Percentiles rank a stretch among this genome's conserved stretches.
phyloP scores from a whole-genome alignment of 352 stramenopile genomes.

The Phytophthora agathidicida region DNA sequence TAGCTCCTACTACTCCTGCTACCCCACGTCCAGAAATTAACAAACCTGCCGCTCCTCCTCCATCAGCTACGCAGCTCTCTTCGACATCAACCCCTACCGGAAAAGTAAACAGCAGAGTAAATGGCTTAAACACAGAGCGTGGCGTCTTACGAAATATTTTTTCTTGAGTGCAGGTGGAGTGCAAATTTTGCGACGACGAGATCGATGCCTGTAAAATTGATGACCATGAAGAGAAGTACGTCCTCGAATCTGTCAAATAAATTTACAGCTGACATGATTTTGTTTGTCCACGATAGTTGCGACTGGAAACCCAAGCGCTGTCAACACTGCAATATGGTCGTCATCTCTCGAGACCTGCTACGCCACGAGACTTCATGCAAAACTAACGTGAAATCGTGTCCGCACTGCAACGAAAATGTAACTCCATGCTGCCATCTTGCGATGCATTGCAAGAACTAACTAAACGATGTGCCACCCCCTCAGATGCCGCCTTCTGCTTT shows the following conservation, averaged over 20 bases:
- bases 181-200: constrained; percentile 85
- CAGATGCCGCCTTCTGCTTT: constrained; percentile 65
- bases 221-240: constrained; percentile 64
- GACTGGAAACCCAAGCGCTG: constrained; percentile 82
- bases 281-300: constrained; percentile 40
- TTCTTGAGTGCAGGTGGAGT: constrained; percentile 48
- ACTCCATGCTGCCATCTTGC: neutral
- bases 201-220: constrained; percentile 59
- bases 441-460: neutral
- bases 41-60: constrained; percentile 11
- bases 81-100: neutral
- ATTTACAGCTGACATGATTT: neutral
- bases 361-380: constrained; percentile 78
- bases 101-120: constrained; percentile 18
- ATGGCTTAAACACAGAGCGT: neutral
- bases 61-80: neutral
- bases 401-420: constrained; percentile 73
- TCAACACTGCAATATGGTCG: constrained; percentile 85
- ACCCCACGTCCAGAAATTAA: constrained; percentile 12
- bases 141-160: neutral
- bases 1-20: neutral
- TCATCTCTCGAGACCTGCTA: constrained; percentile 66
- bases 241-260: too few relatives aligned
- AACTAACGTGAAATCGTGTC: constrained; percentile 63
- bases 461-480: neutral